A percentile compares a stretch with the other conserved stretches of the same genome.
Evolutionary conservation across 2,329 filamentous ascomycete species (phyloP).

Genomic region (Thielaviopsis cerberus): DNA sequence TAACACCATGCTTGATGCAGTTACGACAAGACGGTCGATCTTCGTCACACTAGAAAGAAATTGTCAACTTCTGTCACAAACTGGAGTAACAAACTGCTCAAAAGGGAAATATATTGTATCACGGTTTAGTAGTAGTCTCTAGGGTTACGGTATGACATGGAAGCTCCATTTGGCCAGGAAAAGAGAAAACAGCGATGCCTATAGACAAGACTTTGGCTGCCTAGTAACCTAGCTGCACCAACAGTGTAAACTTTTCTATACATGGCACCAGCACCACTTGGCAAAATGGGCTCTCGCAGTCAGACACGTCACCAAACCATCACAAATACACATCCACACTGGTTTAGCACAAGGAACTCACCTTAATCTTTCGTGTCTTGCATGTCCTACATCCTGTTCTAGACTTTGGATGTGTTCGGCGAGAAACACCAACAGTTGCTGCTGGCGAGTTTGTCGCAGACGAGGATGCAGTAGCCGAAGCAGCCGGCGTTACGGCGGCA

Average conservation of each 20-base stretch:
- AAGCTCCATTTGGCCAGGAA: not conserved
- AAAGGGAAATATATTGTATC: too few species aligned
- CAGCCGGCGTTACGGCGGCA: not conserved
- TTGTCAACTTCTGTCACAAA: not conserved
- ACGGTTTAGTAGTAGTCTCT: not conserved
- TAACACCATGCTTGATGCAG: slow-evolving; percentile 17
- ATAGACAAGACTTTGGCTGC: too few species aligned
- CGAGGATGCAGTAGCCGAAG: not conserved
- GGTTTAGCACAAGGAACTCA: not conserved
- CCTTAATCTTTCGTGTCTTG: slow-evolving; percentile 14
- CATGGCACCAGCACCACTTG: too few species aligned
- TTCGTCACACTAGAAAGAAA: slow-evolving; percentile 15
- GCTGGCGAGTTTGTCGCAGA: not conserved
- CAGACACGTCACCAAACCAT: not conserved
- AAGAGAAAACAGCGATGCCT: not conserved
- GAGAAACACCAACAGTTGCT: slow-evolving; percentile 2
- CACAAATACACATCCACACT: not conserved
- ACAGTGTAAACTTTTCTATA: too few species aligned
- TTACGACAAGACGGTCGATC: slow-evolving; percentile 16
- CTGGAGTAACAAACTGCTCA: not conserved
- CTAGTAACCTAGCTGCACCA: too few species aligned
- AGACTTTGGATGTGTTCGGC: slow-evolving; percentile 8
- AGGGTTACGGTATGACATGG: not conserved
- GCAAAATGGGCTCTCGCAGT: not conserved
- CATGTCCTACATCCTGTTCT: slow-evolving; percentile 13